Percentiles rank a stretch among this genome's conserved stretches.
Evolutionary conservation across 2,329 filamentous ascomycete species (phyloP).

Genomic region (Ophiostoma himal-ulmi): DNA sequence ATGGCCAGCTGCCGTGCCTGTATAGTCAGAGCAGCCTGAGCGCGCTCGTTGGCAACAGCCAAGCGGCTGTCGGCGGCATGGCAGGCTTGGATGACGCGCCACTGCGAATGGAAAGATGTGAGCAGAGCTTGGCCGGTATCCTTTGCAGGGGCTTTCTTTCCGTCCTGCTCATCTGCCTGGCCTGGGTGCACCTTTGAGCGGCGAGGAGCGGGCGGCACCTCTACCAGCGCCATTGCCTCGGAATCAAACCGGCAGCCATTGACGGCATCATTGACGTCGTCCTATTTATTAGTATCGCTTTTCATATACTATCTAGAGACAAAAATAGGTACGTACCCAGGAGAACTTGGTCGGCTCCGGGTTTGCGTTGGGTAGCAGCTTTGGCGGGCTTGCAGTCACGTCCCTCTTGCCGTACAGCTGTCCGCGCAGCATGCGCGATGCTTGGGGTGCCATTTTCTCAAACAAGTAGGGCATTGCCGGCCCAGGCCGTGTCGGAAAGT

Average conservation of each 20-base stretch:
- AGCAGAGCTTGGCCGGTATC: constrained; percentile 10
- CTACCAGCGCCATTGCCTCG: constrained; percentile 4
- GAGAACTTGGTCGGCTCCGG: background rate
- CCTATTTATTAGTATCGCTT: constrained; percentile 10
- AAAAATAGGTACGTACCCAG: background rate
- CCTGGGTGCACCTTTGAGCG: background rate
- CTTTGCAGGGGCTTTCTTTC: background rate
- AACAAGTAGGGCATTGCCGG: constrained; percentile 27
- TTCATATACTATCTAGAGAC: background rate
- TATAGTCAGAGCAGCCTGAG: constrained; percentile 1
- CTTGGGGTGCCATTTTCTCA: constrained; percentile 32
- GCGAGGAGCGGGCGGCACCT: background rate
- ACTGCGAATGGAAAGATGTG: constrained; percentile 16
- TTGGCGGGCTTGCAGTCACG: background rate
- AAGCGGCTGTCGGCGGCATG: constrained; percentile 14
- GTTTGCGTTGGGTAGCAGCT: background rate
- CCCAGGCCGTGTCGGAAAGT: constrained; percentile 24
- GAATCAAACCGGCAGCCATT: constrained; percentile 19
- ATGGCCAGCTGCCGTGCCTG: constrained; percentile 15
- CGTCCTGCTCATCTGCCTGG: background rate
- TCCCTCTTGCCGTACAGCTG: background rate
- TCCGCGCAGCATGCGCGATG: background rate
- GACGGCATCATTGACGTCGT: constrained; percentile 25
- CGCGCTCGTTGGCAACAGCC: constrained; percentile 17
- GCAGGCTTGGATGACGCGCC: constrained; percentile 10